Base-by-base conservation (phyloP, 2,329 filamentous ascomycete genomes). In the Aspergillus ruber region DNA sequence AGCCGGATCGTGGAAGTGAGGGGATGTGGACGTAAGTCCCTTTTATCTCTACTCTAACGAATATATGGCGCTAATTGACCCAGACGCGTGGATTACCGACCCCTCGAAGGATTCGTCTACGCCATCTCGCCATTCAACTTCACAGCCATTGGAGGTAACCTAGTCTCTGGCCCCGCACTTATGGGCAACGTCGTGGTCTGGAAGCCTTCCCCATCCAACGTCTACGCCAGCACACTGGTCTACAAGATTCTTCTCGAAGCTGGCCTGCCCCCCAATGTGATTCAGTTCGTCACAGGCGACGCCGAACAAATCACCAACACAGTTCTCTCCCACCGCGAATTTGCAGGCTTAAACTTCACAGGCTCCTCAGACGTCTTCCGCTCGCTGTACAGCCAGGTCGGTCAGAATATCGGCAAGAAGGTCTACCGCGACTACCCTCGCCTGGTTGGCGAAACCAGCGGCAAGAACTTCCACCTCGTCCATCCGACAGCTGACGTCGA, bases 61-160 rank as follows among this genome's bases (percentile, higher is more conserved):
- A 6, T 35, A 17, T 17, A 35, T 5, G 13, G 33, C 13, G 32
- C 32, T 35, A 17, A 35, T 35, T 35, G 6, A 5, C 17, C 15
- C 50, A 80, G 76, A 70, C 82, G 90, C 27, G 78, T 90, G 51
- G 90, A 96, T 71, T 83, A 95, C 75, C 80, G 90, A 27, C 85
- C 91, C 6, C 80, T 96, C 4, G 90, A 96, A 69, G 90, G 90
- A 15, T 96, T 96, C 67, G 88, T 96, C 50, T 96, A 95, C 66
- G 90, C 90, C 29, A 82, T 96, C 58, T 89, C 85, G 46, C 90
- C 90, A 18, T 96, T 96, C 79, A 96, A 96, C 76, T 96, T 96
- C 74, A 96, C 90, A 10, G 90, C 90, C 53, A 91, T 96, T 58
- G 90, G 84, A 12, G 90, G 85, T 44, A 95, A 95, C 71, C 76